phyloP scores from a whole-genome alignment of 2,329 filamentous ascomycete species.

The Penicillium aurantiogriseum region DNA sequence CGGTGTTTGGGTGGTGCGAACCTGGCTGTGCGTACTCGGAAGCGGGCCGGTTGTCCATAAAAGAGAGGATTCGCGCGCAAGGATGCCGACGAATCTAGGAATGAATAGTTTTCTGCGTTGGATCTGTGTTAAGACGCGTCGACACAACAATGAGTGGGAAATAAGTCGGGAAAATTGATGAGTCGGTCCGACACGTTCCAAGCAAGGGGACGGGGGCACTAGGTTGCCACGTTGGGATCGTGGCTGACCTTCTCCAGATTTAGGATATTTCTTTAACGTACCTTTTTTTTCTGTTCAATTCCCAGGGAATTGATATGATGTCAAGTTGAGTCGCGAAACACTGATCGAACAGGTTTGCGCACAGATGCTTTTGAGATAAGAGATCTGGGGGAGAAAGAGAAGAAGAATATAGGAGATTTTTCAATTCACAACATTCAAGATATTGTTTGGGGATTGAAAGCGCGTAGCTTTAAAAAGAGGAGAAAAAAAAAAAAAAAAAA shows the following conservation, averaged over 20 bases:
- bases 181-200: conserved; percentile 18
- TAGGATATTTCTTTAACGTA: conserved; percentile 1
- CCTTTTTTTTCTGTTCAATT: neutral
- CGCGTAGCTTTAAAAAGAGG: neutral
- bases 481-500: conserved; percentile 15
- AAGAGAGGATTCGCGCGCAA: conserved; percentile 34
- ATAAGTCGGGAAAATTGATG: conserved; percentile 25
- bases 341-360: conserved; percentile 8
- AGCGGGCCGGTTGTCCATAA: conserved; percentile 62
- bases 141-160: conserved; percentile 27
- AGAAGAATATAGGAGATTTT: conserved; percentile 1
- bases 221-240: conserved; percentile 21
- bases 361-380: conserved; percentile 1
- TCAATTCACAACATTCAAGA: conserved; percentile 5
- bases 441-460: neutral
- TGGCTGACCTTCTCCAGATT: conserved; percentile 12
- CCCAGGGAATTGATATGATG: neutral
- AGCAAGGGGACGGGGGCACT: conserved; percentile 21
- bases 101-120: conserved; percentile 19
- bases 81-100: conserved; percentile 8
- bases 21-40: conserved; percentile 82
- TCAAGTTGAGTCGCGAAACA: neutral
- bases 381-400: conserved; percentile 12
- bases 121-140: conserved; percentile 34
- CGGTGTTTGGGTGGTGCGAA: conserved; percentile 64